These are phyloP conservation scores for Botrytis aclada DNA, from an alignment of 2,329 filamentous ascomycete species.

Conservation along the genomic window DNA sequence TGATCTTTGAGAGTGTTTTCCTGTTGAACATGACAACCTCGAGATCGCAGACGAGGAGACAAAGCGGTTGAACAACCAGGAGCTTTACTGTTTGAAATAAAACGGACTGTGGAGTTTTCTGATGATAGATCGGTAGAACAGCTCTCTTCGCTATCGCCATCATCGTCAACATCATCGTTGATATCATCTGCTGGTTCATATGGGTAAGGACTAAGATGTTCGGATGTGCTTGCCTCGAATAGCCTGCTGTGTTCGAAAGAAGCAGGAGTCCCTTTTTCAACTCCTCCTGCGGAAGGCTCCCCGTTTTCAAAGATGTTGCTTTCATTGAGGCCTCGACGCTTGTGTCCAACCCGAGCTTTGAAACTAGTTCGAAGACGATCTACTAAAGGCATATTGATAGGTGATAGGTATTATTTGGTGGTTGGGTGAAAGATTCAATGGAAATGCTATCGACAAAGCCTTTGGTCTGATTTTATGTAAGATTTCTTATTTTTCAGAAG, in stretches of 20 bases:
- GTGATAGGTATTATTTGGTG: neutral
- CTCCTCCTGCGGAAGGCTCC: neutral
- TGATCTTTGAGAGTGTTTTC: neutral
- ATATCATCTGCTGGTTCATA: neutral
- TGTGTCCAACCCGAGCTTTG: neutral
- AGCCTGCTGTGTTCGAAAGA: neutral
- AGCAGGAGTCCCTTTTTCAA: rapidly evolving
- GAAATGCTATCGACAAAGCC: neutral
- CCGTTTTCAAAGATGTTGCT: neutral
- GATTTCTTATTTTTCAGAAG: neutral
- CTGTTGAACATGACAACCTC: too few relatives aligned
- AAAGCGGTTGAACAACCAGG: neutral
- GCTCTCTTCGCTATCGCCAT: neutral
- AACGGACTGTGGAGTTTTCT: neutral
- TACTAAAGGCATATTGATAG: neutral
- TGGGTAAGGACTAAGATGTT: too few relatives aligned
- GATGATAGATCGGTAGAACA: neutral
- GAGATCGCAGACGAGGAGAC: neutral
- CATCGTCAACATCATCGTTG: neutral
- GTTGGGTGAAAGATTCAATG: too few relatives aligned
- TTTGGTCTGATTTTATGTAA: neutral
- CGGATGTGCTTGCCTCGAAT: neutral
- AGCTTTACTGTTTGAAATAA: too few relatives aligned
- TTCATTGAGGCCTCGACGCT: neutral
- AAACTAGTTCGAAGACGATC: neutral